These are phyloP conservation scores for Metschnikowia reukaufii DNA, from an alignment of 805 yeast species.

Conservation along the genomic window DNA sequence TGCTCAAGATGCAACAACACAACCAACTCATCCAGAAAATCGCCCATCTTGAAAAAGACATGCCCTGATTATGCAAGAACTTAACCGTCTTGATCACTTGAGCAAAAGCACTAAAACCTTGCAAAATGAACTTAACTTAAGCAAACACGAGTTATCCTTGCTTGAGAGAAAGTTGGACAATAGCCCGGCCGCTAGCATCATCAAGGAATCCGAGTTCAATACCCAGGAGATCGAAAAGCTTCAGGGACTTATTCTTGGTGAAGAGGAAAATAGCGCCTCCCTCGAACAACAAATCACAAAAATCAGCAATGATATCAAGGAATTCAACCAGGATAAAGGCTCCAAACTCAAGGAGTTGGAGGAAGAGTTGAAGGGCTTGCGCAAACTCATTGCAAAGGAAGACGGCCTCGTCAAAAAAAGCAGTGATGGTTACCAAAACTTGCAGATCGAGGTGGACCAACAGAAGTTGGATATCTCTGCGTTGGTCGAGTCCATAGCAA, in stretches of 20 bases:
- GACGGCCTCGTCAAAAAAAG: conserved; percentile 45
- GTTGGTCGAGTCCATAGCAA: conserved; percentile 42
- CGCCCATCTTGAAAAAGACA: conserved; percentile 45
- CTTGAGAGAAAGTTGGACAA: conserved; percentile 55
- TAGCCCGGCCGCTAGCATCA: conserved; percentile 56
- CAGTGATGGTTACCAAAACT: conserved; percentile 57
- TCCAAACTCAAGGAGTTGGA: conserved; percentile 69
- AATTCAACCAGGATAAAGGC: conserved; percentile 77
- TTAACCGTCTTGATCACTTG: conserved; percentile 43
- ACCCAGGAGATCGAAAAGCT: conserved; percentile 47
- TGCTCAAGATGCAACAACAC: conserved; percentile 65
- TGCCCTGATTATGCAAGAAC: conserved; percentile 34
- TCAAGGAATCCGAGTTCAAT: conserved; percentile 49
- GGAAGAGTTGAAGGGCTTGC: conserved; percentile 45
- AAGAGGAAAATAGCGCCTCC: conserved; percentile 23
- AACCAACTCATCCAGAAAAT: conserved; percentile 46
- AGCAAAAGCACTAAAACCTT: conserved; percentile 52
- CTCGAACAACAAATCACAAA: conserved; percentile 46
- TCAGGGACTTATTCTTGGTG: conserved; percentile 38
- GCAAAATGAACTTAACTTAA: conserved; percentile 58
- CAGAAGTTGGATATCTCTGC: conserved; percentile 53
- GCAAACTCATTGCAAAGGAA: conserved; percentile 35
- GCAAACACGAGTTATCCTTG: conserved; percentile 57
- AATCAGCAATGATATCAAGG: conserved; percentile 76
- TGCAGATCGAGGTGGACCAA: conserved; percentile 73